A percentile compares a stretch with the other conserved stretches of the same genome.
These are phyloP conservation scores for Tolypocladium ovalisporum DNA, from an alignment of 2,329 filamentous ascomycete genomes.

Conservation along the genomic window DNA sequence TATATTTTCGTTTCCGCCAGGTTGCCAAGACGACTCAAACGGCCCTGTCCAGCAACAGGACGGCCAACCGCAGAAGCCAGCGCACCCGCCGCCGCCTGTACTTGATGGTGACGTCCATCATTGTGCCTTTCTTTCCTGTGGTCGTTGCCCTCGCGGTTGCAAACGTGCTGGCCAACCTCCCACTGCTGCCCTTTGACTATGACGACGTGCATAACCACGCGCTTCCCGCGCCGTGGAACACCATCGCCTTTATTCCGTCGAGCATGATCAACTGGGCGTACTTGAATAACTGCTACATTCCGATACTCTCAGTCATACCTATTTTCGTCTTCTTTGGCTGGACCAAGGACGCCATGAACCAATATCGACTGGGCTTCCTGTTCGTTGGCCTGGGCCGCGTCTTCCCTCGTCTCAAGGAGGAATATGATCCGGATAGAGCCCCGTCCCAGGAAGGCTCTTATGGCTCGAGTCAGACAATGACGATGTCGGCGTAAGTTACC, in stretches of 20 bases:
- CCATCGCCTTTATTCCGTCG: constrained; percentile 34
- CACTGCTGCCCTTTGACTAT: constrained; percentile 28
- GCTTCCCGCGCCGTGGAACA: constrained; percentile 31
- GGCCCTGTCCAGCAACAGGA: constrained; percentile 27
- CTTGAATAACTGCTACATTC: constrained; percentile 37
- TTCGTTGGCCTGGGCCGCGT: constrained; percentile 29
- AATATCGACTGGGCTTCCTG: constrained; percentile 31
- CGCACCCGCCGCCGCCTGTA: constrained; percentile 43
- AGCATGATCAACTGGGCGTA: constrained; percentile 24
- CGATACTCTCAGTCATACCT: constrained; percentile 33
- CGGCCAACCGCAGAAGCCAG: constrained; percentile 29
- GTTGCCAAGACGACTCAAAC: constrained; percentile 29
- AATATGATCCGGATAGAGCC: constrained; percentile 25
- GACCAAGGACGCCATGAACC: constrained; percentile 40
- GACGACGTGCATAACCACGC: constrained; percentile 26
- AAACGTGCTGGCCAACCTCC: constrained; percentile 25
- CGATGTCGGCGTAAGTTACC: constrained; percentile 10
- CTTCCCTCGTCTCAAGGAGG: constrained; percentile 29
- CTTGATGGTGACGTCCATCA: constrained; percentile 40
- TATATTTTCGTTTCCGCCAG: constrained; percentile 35
- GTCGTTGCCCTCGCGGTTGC: constrained; percentile 25
- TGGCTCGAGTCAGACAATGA: constrained; percentile 11
- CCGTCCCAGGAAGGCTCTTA: constrained; percentile 9
- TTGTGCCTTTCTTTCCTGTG: constrained; percentile 40
- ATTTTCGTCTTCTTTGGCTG: constrained; percentile 46